A percentile compares a stretch with the other conserved stretches of the same genome.
phyloP scores from a whole-genome alignment of 2,329 filamentous ascomycete species.

The Diaporthe eres region DNA sequence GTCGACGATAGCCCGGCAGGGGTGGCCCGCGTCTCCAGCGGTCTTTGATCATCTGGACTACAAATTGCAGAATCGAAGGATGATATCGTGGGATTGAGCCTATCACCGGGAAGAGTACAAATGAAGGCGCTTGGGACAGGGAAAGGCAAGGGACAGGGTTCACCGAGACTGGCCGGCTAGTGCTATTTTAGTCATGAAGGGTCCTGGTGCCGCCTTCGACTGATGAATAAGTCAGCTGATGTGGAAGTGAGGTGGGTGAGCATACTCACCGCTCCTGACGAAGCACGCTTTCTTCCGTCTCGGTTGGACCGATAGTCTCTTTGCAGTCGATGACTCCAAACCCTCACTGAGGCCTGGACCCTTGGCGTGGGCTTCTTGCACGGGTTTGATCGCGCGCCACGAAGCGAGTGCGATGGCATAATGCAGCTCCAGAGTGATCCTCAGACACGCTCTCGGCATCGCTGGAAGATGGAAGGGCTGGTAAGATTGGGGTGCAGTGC shows the following conservation, averaged over 20 bases:
- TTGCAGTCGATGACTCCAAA: neutral
- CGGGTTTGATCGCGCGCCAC: neutral
- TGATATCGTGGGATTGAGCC: constrained; percentile 4
- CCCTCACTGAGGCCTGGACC: neutral
- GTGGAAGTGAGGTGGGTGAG: constrained; percentile 6
- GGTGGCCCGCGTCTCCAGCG: neutral
- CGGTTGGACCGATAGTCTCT: constrained; percentile 2
- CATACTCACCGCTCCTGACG: constrained; percentile 1
- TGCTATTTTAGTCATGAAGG: constrained; percentile 27
- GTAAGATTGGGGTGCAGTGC: constrained; percentile 12
- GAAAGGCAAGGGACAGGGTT: constrained; percentile 14
- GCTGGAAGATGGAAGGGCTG: neutral
- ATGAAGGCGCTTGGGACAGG: neutral
- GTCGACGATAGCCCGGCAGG: neutral
- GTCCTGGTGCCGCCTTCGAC: neutral
- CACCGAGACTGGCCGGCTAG: neutral
- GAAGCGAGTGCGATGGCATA: neutral
- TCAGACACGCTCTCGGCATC: neutral
- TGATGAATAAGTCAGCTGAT: neutral
- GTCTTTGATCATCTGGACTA: neutral
- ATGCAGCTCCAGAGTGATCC: constrained; percentile 1
- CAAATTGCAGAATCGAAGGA: constrained; percentile 6
- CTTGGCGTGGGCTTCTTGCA: neutral
- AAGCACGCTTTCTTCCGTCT: constrained; percentile 23
- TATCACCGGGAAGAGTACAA: neutral